Conservation (phyloP, 352 stramenopile genomes). For the Globisporangium paddicum region DNA sequence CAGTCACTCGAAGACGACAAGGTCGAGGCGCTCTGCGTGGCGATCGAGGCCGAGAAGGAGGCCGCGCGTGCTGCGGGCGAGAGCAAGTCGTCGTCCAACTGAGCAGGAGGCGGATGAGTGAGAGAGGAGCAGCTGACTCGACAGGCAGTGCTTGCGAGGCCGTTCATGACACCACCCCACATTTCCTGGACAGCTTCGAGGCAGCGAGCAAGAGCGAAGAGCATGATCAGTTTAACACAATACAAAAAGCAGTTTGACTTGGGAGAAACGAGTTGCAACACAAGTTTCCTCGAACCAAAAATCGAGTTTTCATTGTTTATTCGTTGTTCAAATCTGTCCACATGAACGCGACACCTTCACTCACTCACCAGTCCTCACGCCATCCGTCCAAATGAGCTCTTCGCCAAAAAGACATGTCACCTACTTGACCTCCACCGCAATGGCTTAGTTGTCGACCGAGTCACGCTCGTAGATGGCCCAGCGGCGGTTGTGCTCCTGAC, state of each 20-base stretch:
- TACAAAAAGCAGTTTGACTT: no score
- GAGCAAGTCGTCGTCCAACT: slow-evolving; percentile 61
- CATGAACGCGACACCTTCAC: not conserved
- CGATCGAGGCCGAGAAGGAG: slow-evolving; percentile 85
- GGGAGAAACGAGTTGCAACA: not conserved
- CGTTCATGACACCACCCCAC: not conserved
- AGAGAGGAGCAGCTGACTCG: not conserved
- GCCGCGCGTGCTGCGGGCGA: slow-evolving; percentile 65
- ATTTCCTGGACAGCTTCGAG: no score
- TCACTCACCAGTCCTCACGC: not conserved
- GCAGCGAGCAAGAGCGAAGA: not conserved
- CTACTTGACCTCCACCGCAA: not conserved
- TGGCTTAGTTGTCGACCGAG: slow-evolving; percentile 17
- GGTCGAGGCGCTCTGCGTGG: slow-evolving; percentile 72
- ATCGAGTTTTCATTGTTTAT: not conserved
- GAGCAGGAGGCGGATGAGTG: not conserved
- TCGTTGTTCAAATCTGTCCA: not conserved
- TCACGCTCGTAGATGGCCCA: slow-evolving; percentile 87
- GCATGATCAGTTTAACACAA: not conserved
- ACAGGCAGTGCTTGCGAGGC: not conserved
- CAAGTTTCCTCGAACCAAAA: not conserved
- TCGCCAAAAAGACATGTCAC: not conserved
- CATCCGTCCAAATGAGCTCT: not conserved
- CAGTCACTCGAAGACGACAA: slow-evolving; percentile 71
- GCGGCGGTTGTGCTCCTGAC: slow-evolving; percentile 87